Evolutionary conservation across 2,329 filamentous ascomycete species (phyloP).

Genomic region (Gnomoniopsis smithogilvyi): DNA sequence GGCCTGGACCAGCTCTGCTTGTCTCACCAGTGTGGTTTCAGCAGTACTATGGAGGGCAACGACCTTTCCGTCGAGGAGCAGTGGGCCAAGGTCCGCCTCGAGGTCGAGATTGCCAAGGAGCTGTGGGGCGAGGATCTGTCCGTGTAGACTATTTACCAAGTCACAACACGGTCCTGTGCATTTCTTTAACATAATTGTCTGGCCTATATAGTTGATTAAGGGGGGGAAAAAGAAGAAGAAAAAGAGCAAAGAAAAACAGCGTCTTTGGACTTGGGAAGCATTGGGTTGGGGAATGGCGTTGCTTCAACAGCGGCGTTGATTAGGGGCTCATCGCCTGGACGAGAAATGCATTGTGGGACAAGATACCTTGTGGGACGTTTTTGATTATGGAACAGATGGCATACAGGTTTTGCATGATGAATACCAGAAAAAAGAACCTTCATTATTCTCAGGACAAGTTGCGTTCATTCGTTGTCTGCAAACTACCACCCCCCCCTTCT

Average conservation of each 20-base stretch:
- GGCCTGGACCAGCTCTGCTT: conserved; percentile 54
- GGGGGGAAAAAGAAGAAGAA: too few relatives aligned
- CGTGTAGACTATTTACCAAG: conserved; percentile 10
- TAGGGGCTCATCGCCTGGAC: neutral
- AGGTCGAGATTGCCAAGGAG: conserved; percentile 55
- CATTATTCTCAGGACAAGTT: too few relatives aligned
- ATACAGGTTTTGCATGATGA: neutral
- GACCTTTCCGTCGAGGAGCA: conserved; percentile 54
- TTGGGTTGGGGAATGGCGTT: neutral
- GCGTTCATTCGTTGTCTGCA: too few relatives aligned
- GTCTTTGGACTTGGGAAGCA: neutral
- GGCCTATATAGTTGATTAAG: neutral
- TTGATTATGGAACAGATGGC: neutral
- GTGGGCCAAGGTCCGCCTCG: conserved; percentile 53
- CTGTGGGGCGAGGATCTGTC: conserved; percentile 50
- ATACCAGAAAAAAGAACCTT: neutral
- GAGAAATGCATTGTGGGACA: neutral
- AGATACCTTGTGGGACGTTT: neutral
- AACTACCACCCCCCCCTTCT: too few relatives aligned
- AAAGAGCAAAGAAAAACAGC: neutral
- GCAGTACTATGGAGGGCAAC: conserved; percentile 54
- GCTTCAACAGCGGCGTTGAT: neutral
- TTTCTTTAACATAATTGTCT: neutral
- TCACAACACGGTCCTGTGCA: neutral
- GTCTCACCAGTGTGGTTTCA: conserved; percentile 57